phyloP scores from a whole-genome alignment of 306 rosid genomes.

The Coriaria nepalensis region DNA sequence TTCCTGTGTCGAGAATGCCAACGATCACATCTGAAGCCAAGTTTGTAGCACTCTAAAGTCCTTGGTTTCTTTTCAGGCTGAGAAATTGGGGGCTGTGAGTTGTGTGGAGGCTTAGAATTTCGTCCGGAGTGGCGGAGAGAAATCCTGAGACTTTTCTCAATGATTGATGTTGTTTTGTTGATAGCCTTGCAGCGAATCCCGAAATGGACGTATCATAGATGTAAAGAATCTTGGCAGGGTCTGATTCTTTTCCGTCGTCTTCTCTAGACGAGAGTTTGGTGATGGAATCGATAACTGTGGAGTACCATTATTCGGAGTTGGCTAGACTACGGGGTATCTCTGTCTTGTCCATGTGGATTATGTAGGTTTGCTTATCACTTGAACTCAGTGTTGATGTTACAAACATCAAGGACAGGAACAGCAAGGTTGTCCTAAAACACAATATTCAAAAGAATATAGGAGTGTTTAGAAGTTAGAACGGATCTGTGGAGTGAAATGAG shows the following conservation, averaged over 20 bases:
- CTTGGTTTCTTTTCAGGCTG: constrained; percentile 30
- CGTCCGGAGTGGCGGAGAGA: constrained; percentile 43
- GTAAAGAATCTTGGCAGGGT: constrained; percentile 33
- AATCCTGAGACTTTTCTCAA: constrained; percentile 38
- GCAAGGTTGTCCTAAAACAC: constrained; percentile 13
- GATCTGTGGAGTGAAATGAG: background rate
- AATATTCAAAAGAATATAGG: constrained; percentile 21
- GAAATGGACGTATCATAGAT: constrained; percentile 39
- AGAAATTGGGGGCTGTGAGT: constrained; percentile 48
- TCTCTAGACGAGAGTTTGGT: constrained; percentile 19
- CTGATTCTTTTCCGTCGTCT: constrained; percentile 12
- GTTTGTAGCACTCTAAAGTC: constrained; percentile 42
- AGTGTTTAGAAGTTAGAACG: background rate
- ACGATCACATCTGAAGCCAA: constrained; percentile 48
- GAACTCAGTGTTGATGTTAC: constrained; percentile 24
- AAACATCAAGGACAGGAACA: constrained; percentile 29
- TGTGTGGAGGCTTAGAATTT: constrained; percentile 45
- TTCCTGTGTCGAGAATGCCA: constrained; percentile 53
- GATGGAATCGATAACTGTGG: constrained; percentile 32
- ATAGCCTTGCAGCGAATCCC: constrained; percentile 51
- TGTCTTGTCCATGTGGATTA: constrained; percentile 53
- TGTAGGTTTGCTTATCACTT: constrained; percentile 31
- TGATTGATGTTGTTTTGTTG: constrained; percentile 29
- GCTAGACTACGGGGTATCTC: constrained; percentile 28
- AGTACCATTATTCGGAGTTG: constrained; percentile 31